Evolutionary conservation across 2,329 filamentous ascomycete genomes (phyloP).

Genomic region (Ascosphaera apis): DNA sequence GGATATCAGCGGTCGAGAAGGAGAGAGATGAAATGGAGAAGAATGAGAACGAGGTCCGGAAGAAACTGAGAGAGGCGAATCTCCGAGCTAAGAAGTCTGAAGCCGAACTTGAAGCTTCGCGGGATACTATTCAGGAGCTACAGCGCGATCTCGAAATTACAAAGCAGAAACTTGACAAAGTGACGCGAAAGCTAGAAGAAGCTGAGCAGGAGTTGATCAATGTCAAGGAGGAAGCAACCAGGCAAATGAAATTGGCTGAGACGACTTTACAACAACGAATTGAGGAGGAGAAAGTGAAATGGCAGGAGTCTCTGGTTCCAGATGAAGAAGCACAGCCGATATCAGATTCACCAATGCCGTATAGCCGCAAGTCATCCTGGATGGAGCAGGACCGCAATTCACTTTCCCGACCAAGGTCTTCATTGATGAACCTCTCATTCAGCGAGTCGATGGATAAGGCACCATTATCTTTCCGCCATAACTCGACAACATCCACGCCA

Average conservation of each 20-base stretch:
- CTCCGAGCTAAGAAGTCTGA: slow-evolving; percentile 45
- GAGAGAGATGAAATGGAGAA: slow-evolving; percentile 70
- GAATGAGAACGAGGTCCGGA: slow-evolving; percentile 67
- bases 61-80: slow-evolving; percentile 68
- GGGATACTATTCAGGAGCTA: slow-evolving; percentile 18
- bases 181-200: slow-evolving; percentile 19
- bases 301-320: slow-evolving; percentile 20
- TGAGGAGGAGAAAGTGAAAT: slow-evolving; percentile 41
- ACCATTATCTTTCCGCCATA: slow-evolving; percentile 14
- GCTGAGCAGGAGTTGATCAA: slow-evolving; percentile 41
- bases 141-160: slow-evolving; percentile 37
- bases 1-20: slow-evolving; percentile 58
- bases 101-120: slow-evolving; percentile 55
- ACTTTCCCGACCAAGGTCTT: slow-evolving; percentile 16
- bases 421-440: slow-evolving; percentile 16
- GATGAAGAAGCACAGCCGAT: slow-evolving; percentile 10
- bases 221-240: slow-evolving; percentile 30
- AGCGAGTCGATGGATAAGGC: not conserved
- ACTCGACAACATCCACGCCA: slow-evolving; percentile 10
- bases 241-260: slow-evolving; percentile 36
- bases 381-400: slow-evolving; percentile 9
- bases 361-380: slow-evolving; percentile 14
- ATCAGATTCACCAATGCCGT: slow-evolving; percentile 20
- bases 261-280: slow-evolving; percentile 32
- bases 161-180: slow-evolving; percentile 32